Evolutionary conservation across 148 eudicot genomes (phyloP), one percentile per base, ranked within the genome.

Genomic region (Chenopodium album): DNA sequence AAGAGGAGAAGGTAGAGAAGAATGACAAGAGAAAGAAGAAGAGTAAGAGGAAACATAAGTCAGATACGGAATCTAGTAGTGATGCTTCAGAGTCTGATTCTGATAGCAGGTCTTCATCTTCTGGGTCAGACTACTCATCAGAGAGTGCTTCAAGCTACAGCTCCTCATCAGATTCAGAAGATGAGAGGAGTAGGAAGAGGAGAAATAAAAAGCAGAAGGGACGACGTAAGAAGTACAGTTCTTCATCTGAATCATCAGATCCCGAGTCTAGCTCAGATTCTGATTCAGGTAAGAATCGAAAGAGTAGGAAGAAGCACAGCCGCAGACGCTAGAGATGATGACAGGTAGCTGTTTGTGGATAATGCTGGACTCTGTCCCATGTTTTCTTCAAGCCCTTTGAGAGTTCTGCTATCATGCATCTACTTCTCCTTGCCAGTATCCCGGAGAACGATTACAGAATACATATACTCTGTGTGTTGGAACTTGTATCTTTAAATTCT

Each of bases 11-110:
- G 70, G 83, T 82, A 28, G 79, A 82, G 71, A 76, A 34, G 59
- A 74, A 84, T 34, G 81, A 73, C 26, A 93, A 91, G 86, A 82
- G 72, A 64, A 76, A 65, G 73, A 89, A 85, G 78, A 89, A 87
- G 82, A 91, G 89, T 76, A 92, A 88, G 88, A 88, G 98, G 91
- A 95, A 95, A 91, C 80, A 91, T 73, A 86, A 87, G 80, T 87
- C 90, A 19, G 93, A 89, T 59, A 84, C 89, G 0, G 91, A 90
- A 78, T 89, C 95, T 59, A 89, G 83, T 59, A 88, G 86, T 82
- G 97, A 92, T 79, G 93, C 91, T 76, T 93, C 97, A 7, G 97
- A 90, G 13, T 95, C 92, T 64, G 90, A 89, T 64, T 90, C 96
- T 63, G 94, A 89, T 64, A 89, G 92, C 82, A 80, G 71, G 59